phyloP scores from a whole-genome alignment of 306 rosid species.

The Hippophae rhamnoides region DNA sequence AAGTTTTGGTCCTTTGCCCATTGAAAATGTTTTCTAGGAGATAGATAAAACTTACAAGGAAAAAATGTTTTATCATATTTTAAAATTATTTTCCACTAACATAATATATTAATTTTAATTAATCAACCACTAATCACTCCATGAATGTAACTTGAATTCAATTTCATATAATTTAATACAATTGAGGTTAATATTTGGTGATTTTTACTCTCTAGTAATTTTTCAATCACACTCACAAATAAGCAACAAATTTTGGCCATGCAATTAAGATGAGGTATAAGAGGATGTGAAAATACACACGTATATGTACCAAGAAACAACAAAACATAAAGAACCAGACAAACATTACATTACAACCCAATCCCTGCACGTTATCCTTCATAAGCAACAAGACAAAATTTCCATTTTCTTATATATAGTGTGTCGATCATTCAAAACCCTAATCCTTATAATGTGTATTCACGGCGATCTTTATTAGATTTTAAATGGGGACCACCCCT shows the following conservation, averaged over 20 bases:
- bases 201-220: no score
- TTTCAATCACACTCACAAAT: neutral
- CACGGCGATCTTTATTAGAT: neutral
- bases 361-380: conserved; percentile 24
- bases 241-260: conserved; percentile 19
- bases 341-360: conserved; percentile 14
- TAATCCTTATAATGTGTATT: neutral
- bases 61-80: no score
- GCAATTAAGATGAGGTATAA: conserved; percentile 35
- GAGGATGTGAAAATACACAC: conserved; percentile 25
- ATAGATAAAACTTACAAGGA: no score
- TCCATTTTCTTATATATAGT: neutral
- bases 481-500: no score
- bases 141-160: no score
- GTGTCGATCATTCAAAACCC: conserved; percentile 13
- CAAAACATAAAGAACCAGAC: neutral
- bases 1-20: no score
- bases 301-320: conserved; percentile 11
- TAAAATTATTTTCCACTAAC: no score
- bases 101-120: no score
- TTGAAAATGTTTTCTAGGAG: no score
- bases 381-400: conserved; percentile 13
- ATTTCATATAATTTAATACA: no score
- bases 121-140: no score
- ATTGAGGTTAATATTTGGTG: no score